These are phyloP conservation scores for Diversispora eburnea DNA, from an alignment of 192 early-diverging fungal genomes.

Conservation along the genomic window DNA sequence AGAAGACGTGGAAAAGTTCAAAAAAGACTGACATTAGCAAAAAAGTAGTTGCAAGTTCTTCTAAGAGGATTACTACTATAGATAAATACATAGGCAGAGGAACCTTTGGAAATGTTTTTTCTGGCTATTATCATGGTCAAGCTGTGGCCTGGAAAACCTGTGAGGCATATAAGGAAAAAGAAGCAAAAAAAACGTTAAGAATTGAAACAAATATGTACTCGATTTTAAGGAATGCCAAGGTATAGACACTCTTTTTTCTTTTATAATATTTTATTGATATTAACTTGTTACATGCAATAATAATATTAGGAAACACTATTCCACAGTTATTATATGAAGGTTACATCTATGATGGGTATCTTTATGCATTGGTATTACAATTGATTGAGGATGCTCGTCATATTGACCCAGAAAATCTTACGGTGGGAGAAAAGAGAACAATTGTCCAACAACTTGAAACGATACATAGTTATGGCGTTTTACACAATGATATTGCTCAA, in stretches of 20 bases:
- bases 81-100: constrained; percentile 15
- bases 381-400: background rate
- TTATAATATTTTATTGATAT: background rate
- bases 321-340: constrained; percentile 1
- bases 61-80: background rate
- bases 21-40: too few relatives aligned
- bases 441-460: constrained; percentile 8
- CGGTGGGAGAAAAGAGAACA: background rate
- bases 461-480: constrained; percentile 17
- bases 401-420: background rate
- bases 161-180: constrained; percentile 2
- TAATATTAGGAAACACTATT: constrained; percentile 12
- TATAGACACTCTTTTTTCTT: background rate
- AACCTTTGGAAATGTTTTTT: constrained; percentile 8
- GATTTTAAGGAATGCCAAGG: constrained; percentile 17
- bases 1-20: constrained; percentile 5
- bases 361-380: constrained; percentile 5
- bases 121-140: constrained; percentile 7
- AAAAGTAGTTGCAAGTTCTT: background rate
- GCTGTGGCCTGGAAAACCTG: constrained; percentile 11
- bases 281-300: background rate
- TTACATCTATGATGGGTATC: background rate
- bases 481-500: constrained; percentile 11
- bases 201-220: constrained; percentile 5
- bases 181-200: background rate